Evolutionary conservation across 139 green algal species (phyloP).

Genomic region (Chloropicon primus): DNA sequence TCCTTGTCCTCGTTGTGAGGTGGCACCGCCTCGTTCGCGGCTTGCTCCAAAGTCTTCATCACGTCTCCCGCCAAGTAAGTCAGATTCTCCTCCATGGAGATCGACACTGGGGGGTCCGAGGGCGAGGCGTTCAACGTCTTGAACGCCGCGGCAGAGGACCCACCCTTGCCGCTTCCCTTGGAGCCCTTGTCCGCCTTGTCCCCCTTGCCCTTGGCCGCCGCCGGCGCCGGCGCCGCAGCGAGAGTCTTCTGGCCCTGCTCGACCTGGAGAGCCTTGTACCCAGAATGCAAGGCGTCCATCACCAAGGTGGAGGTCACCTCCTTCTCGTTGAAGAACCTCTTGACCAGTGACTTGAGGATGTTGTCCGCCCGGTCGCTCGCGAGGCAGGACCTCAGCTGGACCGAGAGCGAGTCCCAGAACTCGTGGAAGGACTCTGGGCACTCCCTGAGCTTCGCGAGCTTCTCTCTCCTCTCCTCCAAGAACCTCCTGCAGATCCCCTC

Average conservation of each 20-base stretch:
- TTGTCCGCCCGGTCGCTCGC: slow-evolving; percentile 38
- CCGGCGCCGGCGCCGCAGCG: neutral
- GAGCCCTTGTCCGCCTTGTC: slow-evolving; percentile 6
- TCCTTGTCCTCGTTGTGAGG: slow-evolving; percentile 45
- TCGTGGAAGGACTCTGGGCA: slow-evolving; percentile 38
- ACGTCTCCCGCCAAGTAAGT: slow-evolving; percentile 44
- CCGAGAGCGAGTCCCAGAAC: slow-evolving; percentile 39
- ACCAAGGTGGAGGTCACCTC: slow-evolving; percentile 96
- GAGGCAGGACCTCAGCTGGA: slow-evolving; percentile 14
- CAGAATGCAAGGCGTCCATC: slow-evolving; percentile 90
- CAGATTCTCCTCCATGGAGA: slow-evolving; percentile 32
- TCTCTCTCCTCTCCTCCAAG: slow-evolving; percentile 70
- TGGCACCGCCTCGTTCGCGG: slow-evolving; percentile 39
- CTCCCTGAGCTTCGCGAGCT: slow-evolving; percentile 44
- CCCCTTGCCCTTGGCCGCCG: slow-evolving; percentile 26
- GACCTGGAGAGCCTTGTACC: slow-evolving; percentile 67
- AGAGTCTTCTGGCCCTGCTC: slow-evolving; percentile 6
- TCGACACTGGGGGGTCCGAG: neutral
- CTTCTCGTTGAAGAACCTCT: slow-evolving; percentile 98
- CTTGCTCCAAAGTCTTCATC: slow-evolving; percentile 33
- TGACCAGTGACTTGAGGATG: slow-evolving; percentile 82
- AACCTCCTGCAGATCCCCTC: slow-evolving; percentile 86
- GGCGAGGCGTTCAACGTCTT: neutral
- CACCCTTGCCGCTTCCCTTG: slow-evolving; percentile 1
- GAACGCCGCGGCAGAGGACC: neutral